Conservation (phyloP, 2,329 filamentous ascomycete genomes). For the Hysterium pulicare region DNA sequence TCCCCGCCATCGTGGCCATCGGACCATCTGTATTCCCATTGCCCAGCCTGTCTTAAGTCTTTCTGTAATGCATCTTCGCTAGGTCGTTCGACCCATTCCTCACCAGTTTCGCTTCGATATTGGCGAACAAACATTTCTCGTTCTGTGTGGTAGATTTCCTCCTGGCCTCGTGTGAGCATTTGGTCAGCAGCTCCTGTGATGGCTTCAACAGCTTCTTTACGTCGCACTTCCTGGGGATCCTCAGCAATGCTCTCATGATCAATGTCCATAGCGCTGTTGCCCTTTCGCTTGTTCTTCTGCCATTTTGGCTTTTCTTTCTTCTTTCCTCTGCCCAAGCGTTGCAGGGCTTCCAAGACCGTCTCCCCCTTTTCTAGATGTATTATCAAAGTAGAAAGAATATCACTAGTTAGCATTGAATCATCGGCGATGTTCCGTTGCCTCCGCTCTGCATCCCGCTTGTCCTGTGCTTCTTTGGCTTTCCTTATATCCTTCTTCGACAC, state of each 20-base stretch:
- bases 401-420: constrained; percentile 69
- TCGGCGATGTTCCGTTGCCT: constrained; percentile 68
- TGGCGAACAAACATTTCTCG: constrained; percentile 79
- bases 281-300: constrained; percentile 52
- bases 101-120: constrained; percentile 80
- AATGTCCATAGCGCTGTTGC: constrained; percentile 64
- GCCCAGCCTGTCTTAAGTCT: constrained; percentile 33
- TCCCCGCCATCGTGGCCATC: constrained; percentile 78
- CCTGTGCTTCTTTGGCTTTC: constrained; percentile 79
- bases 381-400: constrained; percentile 73
- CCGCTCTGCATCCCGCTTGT: constrained; percentile 76
- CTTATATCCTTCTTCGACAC: constrained; percentile 92
- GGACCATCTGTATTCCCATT: constrained; percentile 93
- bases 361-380: constrained; percentile 72
- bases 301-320: constrained; percentile 49
- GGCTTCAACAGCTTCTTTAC: constrained; percentile 71
- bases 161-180: constrained; percentile 75
- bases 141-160: constrained; percentile 89
- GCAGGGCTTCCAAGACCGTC: constrained; percentile 83
- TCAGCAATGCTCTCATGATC: constrained; percentile 55
- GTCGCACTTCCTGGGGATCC: constrained; percentile 65
- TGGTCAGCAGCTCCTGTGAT: constrained; percentile 90
- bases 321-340: constrained; percentile 67
- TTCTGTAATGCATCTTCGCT: constrained; percentile 24
- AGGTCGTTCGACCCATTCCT: constrained; percentile 68